Percentiles rank a stretch among this genome's conserved stretches.
Evolutionary conservation across 2,329 filamentous ascomycete species (phyloP).

Genomic region (Graphiopsis chlorocephala): DNA sequence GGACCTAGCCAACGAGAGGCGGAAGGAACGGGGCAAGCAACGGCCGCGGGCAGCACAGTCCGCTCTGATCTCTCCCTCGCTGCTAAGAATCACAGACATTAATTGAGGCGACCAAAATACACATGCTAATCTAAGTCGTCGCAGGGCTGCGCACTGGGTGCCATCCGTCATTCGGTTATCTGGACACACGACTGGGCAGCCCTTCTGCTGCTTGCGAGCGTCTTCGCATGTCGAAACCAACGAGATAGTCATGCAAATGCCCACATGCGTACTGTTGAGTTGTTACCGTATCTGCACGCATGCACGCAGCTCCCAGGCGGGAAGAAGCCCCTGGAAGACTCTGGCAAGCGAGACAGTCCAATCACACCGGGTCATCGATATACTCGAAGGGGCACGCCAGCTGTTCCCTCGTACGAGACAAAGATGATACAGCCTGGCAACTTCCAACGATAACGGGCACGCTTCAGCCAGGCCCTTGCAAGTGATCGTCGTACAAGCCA

Average conservation of each 20-base stretch:
- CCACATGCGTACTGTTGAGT: neutral
- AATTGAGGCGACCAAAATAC: slow-evolving; percentile 7
- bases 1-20: neutral
- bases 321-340: neutral
- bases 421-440: neutral
- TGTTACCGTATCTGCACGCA: neutral
- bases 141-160: neutral
- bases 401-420: neutral
- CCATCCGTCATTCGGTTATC: neutral
- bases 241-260: neutral
- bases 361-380: neutral
- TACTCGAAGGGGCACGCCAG: neutral
- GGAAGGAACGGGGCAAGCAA: neutral
- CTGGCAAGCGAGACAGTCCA: neutral
- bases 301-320: neutral
- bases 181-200: neutral
- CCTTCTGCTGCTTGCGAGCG: neutral
- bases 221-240: neutral
- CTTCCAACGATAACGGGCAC: neutral
- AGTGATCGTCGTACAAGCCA: slow-evolving; percentile 4
- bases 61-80: neutral
- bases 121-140: neutral
- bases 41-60: neutral
- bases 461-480: slow-evolving; percentile 4
- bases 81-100: slow-evolving; percentile 9